Evolutionary conservation across 176 grass and related monocot genomes (phyloP).

Genomic region (Oryza officinalis): DNA sequence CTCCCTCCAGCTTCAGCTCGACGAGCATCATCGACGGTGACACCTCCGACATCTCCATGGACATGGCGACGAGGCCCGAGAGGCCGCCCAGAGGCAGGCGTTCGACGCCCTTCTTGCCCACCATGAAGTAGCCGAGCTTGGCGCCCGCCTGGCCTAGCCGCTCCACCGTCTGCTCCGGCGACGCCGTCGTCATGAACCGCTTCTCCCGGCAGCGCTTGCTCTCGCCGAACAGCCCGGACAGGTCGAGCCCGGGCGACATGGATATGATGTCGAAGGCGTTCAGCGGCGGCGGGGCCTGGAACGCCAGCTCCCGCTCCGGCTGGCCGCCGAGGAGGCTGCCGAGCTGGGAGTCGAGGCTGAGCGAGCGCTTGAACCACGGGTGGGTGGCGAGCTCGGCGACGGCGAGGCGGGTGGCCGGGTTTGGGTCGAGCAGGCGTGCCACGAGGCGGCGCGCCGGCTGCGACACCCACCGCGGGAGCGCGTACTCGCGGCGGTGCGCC

Average conservation of each 20-base stretch:
- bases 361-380: slow-evolving; percentile 89
- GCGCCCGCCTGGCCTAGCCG: slow-evolving; percentile 46
- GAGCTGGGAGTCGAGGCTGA: slow-evolving; percentile 90
- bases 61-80: slow-evolving; percentile 56
- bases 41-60: slow-evolving; percentile 76
- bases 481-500: slow-evolving; percentile 67
- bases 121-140: slow-evolving; percentile 73
- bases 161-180: slow-evolving; percentile 61
- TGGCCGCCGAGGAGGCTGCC: slow-evolving; percentile 35
- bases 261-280: slow-evolving; percentile 96
- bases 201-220: slow-evolving; percentile 46
- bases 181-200: slow-evolving; percentile 70
- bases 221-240: slow-evolving; percentile 70
- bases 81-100: slow-evolving; percentile 38
- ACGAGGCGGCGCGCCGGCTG: slow-evolving; percentile 59
- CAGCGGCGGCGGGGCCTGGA: slow-evolving; percentile 38
- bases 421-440: slow-evolving; percentile 73
- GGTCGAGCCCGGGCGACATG: slow-evolving; percentile 69
- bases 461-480: slow-evolving; percentile 62
- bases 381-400: slow-evolving; percentile 57
- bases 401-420: slow-evolving; percentile 71
- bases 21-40: slow-evolving; percentile 62
- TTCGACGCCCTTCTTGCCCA: slow-evolving; percentile 51
- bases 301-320: slow-evolving; percentile 43
- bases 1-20: slow-evolving; percentile 59